phyloP scores from a whole-genome alignment of 2,329 filamentous ascomycete genomes.

The Neospermospora avenae region DNA sequence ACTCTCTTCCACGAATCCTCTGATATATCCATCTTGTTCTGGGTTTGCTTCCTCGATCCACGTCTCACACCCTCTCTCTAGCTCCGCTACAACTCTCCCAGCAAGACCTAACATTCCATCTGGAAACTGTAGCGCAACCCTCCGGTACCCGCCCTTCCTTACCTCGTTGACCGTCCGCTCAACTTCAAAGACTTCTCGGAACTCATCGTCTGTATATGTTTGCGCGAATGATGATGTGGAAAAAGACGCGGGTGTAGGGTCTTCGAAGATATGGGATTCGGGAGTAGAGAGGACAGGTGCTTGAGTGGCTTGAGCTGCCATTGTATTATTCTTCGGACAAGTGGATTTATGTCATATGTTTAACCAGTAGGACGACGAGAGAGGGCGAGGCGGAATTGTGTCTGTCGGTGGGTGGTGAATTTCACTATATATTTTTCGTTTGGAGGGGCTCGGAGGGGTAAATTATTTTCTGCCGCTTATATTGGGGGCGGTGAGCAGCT shows the following conservation, averaged over 20 bases:
- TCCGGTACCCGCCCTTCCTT: slow-evolving; percentile 63
- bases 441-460: neutral
- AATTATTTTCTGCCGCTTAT: neutral
- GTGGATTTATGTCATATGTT: neutral
- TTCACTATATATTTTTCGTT: no score
- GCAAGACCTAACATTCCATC: slow-evolving; percentile 89
- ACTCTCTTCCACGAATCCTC: slow-evolving; percentile 14
- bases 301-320: slow-evolving; percentile 40
- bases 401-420: no score
- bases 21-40: slow-evolving; percentile 2
- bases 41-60: slow-evolving; percentile 8
- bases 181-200: slow-evolving; percentile 80
- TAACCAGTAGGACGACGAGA: neutral
- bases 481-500: neutral
- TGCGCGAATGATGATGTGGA: neutral
- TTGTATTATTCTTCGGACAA: neutral
- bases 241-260: slow-evolving; percentile 37
- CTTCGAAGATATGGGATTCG: slow-evolving; percentile 56
- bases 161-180: slow-evolving; percentile 75
- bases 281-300: slow-evolving; percentile 63
- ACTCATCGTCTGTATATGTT: slow-evolving; percentile 56
- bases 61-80: slow-evolving; percentile 49
- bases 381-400: no score
- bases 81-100: slow-evolving; percentile 68
- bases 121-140: slow-evolving; percentile 91